Conservation (phyloP, 169 alveolate genomes). For the Pseudocohnilembus persalinus region DNA sequence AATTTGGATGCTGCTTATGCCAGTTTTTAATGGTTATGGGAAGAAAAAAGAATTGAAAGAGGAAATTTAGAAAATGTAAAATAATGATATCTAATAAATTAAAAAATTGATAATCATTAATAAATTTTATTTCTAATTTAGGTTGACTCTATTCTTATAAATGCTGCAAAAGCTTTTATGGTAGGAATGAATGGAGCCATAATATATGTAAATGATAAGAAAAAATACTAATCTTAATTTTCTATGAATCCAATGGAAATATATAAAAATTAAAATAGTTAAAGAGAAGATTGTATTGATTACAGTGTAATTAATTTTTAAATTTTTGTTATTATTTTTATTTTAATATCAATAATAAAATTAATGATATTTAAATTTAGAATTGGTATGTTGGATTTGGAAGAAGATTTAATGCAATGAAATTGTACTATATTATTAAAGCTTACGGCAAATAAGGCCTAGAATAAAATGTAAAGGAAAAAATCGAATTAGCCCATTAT, state of each 20-base stretch:
- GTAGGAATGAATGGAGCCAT: conserved; percentile 33
- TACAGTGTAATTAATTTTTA: background rate
- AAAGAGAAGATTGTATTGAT: conserved; percentile 27
- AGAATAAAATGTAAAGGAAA: conserved; percentile 18
- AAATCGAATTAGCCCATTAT: conserved; percentile 26
- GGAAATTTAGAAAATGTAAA: conserved; percentile 26
- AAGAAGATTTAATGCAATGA: conserved; percentile 38
- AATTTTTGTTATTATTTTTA: too few relatives aligned
- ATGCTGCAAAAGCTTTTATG: conserved; percentile 31
- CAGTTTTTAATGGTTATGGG: conserved; percentile 39
- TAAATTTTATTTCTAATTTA: background rate
- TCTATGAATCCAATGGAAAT: conserved; percentile 19
- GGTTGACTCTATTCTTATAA: conserved; percentile 39
- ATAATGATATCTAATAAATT: background rate
- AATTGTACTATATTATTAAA: conserved; percentile 35
- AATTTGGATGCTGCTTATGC: conserved; percentile 51
- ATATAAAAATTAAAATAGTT: conserved; percentile 20
- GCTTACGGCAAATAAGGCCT: conserved; percentile 29
- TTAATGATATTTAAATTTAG: background rate
- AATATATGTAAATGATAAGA: conserved; percentile 35
- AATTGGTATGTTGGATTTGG: conserved; percentile 51
- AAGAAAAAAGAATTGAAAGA: conserved; percentile 14
- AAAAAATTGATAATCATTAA: too few relatives aligned
- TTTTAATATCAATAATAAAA: background rate
- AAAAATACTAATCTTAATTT: conserved; percentile 22